phyloP scores from a whole-genome alignment of 441 rosid species.

The Manihot esculenta region DNA sequence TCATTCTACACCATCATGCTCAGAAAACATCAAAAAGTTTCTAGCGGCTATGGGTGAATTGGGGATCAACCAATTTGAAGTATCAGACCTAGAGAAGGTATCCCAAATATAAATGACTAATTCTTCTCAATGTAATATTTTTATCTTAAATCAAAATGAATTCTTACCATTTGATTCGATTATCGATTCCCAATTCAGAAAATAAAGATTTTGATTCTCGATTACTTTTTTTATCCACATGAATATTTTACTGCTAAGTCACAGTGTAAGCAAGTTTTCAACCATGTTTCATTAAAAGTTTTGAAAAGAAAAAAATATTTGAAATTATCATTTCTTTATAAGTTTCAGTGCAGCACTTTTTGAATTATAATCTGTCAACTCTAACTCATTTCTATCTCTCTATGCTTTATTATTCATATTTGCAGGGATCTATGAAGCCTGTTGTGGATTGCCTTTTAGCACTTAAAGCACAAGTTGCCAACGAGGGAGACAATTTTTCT shows the following conservation, averaged over 20 bases:
- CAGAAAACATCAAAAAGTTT: conserved; percentile 42
- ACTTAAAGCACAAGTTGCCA: conserved; percentile 34
- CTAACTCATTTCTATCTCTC: not conserved
- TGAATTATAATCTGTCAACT: not conserved
- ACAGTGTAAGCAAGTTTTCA: conserved; percentile 1
- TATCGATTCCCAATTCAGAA: too few relatives aligned
- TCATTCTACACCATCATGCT: conserved; percentile 21
- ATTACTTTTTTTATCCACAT: too few relatives aligned
- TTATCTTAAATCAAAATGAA: too few relatives aligned
- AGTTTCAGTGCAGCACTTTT: too few relatives aligned
- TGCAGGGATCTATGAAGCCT: conserved; percentile 55
- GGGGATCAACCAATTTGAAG: conserved; percentile 46
- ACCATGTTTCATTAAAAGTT: not conserved
- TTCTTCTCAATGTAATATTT: not conserved
- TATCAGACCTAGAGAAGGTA: conserved; percentile 63
- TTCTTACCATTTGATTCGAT: too few relatives aligned
- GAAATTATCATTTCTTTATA: too few relatives aligned
- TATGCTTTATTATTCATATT: conserved; percentile 19
- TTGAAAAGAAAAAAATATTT: too few relatives aligned
- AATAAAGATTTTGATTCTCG: too few relatives aligned
- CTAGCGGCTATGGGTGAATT: conserved; percentile 41
- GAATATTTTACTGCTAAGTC: conserved; percentile 1
- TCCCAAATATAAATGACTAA: not conserved
- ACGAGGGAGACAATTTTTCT: conserved; percentile 27
- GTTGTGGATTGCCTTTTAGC: conserved; percentile 49